Evolutionary conservation across 345 rosid genomes (phyloP), one percentile per base, ranked within the genome.

Genomic region (Heritiera fomes): DNA sequence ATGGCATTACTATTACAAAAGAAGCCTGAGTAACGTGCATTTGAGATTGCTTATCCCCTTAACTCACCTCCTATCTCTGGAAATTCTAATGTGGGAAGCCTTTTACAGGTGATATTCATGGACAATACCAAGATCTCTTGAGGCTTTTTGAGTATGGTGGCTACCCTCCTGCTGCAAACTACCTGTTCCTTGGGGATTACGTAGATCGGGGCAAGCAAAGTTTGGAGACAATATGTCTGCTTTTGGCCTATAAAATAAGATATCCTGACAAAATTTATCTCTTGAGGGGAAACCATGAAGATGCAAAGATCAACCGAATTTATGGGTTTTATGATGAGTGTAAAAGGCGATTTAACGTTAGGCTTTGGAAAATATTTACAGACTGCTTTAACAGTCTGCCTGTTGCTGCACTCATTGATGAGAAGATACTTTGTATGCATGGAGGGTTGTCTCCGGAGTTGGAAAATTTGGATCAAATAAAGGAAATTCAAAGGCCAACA

Each of bases 161-260:
- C 66, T 90, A 91, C 82, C 99, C 99, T 67, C 97, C 99, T 8
- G 79, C 94, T 52, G 91, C 94, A 28, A 92, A 87, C 88, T 94
- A 96, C 77, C 94, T 94, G 77, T 96, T 96, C 86, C 94, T 94
- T 0, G 98, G 99, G 14, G 99, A 96, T 78, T 95, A 95, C 32
- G 99, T 93, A 0, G 99, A 95, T 76, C 88, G 99, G 76, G 99
- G 99, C 84, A 95, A 89, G 86, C 97, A 95, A 83, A 95, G 99
- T 84, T 86, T 93, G 84, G 98, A 95, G 87, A 95, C 99, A 0
- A 92, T 93, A 76, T 95, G 99, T 80, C 84, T 93, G 80, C 98
- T 95, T 83, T 83, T 95, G 79, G 97, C 98, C 79, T 96, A 96
- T 86, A 96, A 96, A 79, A 88, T 96, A 77, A 85, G 98, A 46